Evolutionary conservation across 208 protist species (phyloP).

Genomic region (Acanthamoeba sp.): DNA sequence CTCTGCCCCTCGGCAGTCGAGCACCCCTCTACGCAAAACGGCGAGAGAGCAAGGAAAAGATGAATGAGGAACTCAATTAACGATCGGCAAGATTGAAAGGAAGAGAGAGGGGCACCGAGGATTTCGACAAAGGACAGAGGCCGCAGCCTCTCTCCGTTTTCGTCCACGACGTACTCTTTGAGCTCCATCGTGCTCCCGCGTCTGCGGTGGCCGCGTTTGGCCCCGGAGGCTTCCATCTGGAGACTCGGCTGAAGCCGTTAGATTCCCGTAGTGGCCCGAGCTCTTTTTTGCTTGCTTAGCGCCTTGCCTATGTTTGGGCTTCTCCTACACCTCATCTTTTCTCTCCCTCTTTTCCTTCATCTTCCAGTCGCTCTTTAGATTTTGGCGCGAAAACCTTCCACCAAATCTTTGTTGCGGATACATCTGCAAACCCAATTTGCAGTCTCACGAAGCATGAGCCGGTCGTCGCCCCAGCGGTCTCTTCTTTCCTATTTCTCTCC

Average conservation of each 20-base stretch:
- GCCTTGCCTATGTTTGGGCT: not conserved
- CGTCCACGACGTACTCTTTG: not conserved
- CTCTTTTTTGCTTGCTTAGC: too few species aligned
- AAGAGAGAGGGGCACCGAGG: not conserved
- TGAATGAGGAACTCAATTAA: not conserved
- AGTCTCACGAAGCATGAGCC: not conserved
- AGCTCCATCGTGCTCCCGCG: constrained; percentile 3
- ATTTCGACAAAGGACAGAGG: constrained; percentile 5
- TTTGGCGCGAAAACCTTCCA: not conserved
- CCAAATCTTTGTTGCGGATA: not conserved
- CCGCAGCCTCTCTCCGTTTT: not conserved
- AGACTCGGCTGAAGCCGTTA: too few species aligned
- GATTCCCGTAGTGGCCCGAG: too few species aligned
- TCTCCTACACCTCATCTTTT: not conserved
- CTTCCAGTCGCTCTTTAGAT: not conserved
- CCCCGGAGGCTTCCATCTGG: not conserved
- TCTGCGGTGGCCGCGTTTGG: not conserved
- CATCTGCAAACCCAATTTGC: not conserved
- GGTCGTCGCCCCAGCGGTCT: not conserved
- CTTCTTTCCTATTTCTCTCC: constrained; percentile 13
- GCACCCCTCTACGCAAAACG: not conserved
- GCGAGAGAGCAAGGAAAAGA: not conserved
- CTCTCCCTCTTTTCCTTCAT: not conserved
- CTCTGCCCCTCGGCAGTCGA: not conserved
- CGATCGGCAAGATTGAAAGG: not conserved